A percentile compares a stretch with the other conserved stretches of the same genome.
Conservation (phyloP, 352 stramenopile species). For the Plasmopara viticola region DNA sequence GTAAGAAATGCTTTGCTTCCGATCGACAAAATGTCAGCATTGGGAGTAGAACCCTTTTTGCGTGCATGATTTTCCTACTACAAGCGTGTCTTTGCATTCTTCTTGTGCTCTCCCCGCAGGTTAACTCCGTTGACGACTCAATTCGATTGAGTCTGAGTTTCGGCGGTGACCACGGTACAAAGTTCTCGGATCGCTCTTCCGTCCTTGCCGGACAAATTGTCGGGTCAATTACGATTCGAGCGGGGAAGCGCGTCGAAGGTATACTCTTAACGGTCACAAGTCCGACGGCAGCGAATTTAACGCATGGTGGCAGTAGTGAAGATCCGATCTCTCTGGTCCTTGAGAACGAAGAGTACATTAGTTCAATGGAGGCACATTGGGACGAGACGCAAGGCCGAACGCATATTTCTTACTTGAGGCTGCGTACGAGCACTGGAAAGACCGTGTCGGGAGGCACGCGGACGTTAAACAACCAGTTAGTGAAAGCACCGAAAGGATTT, state of each 20-base stretch:
- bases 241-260: constrained; percentile 11
- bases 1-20: too few species aligned
- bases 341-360: constrained; percentile 12
- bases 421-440: constrained; percentile 30
- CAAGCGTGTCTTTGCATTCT: too few species aligned
- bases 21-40: too few species aligned
- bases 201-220: constrained; percentile 13
- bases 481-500: constrained; percentile 30
- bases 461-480: constrained; percentile 27
- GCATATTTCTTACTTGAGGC: constrained; percentile 33
- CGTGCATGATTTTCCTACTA: too few species aligned
- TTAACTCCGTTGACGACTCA: too few species aligned
- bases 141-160: constrained; percentile 12
- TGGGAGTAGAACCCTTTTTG: too few species aligned
- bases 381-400: constrained; percentile 10
- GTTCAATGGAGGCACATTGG: constrained; percentile 25
- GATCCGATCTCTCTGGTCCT: constrained; percentile 6
- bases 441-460: constrained; percentile 23
- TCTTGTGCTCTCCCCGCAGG: too few species aligned
- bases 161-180: constrained; percentile 13
- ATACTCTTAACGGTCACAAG: constrained; percentile 13
- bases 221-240: constrained; percentile 16
- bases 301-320: constrained; percentile 19
- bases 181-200: constrained; percentile 18
- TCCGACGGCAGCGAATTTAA: constrained; percentile 15